Evolutionary conservation across 495 filamentous ascomycete genomes (phyloP).

Genomic region (Penicillium macrosclerotiorum): DNA sequence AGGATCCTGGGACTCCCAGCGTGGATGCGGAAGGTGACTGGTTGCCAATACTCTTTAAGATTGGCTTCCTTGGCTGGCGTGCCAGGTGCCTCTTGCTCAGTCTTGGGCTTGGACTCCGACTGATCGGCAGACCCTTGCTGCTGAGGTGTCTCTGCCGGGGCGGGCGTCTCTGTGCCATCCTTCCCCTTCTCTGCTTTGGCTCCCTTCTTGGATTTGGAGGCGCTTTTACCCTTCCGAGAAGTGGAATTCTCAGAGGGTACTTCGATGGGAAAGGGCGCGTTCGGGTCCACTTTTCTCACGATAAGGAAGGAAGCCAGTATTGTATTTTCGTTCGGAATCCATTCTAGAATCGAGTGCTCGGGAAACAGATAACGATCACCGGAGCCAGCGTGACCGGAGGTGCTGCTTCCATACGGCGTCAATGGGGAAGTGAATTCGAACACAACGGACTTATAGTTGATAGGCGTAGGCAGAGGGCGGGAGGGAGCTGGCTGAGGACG

Average conservation of each 20-base stretch:
- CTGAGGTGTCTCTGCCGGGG: slow-evolving; percentile 13
- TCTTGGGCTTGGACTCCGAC: slow-evolving; percentile 8
- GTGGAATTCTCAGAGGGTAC: slow-evolving; percentile 24
- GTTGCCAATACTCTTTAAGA: slow-evolving; percentile 80
- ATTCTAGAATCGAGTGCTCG: slow-evolving; percentile 81
- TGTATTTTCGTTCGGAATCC: slow-evolving; percentile 44
- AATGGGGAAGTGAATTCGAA: slow-evolving; percentile 71
- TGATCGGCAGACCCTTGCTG: slow-evolving; percentile 21
- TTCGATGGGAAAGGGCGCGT: slow-evolving; percentile 40
- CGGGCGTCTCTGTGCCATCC: slow-evolving; percentile 8
- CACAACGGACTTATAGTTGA: slow-evolving; percentile 69
- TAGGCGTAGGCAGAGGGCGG: slow-evolving; percentile 29
- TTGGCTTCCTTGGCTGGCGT: slow-evolving; percentile 22
- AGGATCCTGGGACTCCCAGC: slow-evolving; percentile 61
- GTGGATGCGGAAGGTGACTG: slow-evolving; percentile 77
- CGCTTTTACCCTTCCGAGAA: slow-evolving; percentile 31
- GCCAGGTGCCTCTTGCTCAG: slow-evolving; percentile 2
- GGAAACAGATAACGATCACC: slow-evolving; percentile 91
- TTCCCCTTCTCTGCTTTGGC: slow-evolving; percentile 30
- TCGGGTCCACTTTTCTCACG: slow-evolving; percentile 47
- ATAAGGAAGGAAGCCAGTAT: slow-evolving; percentile 54
- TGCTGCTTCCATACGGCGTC: slow-evolving; percentile 47
- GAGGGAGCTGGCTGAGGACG: slow-evolving; percentile 27
- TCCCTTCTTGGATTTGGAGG: slow-evolving; percentile 38
- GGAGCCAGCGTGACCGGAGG: slow-evolving; percentile 61